Evolutionary conservation across 192 early-diverging fungal genomes (phyloP), one percentile per base, ranked within the genome.

Genomic region (Coemansia sp.): DNA sequence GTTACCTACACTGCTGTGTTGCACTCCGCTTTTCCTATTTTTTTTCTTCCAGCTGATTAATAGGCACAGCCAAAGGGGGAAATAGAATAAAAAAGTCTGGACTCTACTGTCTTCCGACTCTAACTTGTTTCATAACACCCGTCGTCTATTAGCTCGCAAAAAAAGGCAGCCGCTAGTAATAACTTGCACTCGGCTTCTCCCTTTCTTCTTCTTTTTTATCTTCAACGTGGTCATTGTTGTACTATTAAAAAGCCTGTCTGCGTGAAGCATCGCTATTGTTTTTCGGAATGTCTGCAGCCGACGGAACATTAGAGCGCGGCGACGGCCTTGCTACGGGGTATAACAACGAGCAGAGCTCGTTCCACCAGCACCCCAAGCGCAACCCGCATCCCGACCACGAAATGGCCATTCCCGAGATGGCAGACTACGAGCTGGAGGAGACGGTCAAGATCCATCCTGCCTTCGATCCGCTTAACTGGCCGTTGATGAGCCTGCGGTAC

Each of bases 391-490:
- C 72, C 4, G 74, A 73, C 38, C 80, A 83, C 57, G 75, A 83
- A 57, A 65, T 83, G 11, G 58, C 71, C 39, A 71, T 83, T 9
- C 61, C 71, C 23, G 65, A 69, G 65, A 68, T 68, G 2, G 80
- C 75, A 18, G 80, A 83, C 72, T 83, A 74, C 64, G 80, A 83
- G 69, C 40, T 83, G 2, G 49, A 66, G 8, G 68, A 68, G 21
- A 48, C 52, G 12, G 52, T 69, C 57, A 71, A 56, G 56, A 38
- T 62, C 38, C 79, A 82, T 40, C 69, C 80, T 43, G 61, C 69
- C 38, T 77, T 71, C 50, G 80, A 83, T 39, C 80, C 80, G n/a
- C 56, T 67, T 47, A 83, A 83, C 69, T 83, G 80, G 83, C 77
- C 83, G 15, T 12, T 65, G 23, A 64, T 57, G 9, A 43, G 61